phyloP scores from a whole-genome alignment of 352 stramenopile species.

The Pilasporangium apinafurcum region DNA sequence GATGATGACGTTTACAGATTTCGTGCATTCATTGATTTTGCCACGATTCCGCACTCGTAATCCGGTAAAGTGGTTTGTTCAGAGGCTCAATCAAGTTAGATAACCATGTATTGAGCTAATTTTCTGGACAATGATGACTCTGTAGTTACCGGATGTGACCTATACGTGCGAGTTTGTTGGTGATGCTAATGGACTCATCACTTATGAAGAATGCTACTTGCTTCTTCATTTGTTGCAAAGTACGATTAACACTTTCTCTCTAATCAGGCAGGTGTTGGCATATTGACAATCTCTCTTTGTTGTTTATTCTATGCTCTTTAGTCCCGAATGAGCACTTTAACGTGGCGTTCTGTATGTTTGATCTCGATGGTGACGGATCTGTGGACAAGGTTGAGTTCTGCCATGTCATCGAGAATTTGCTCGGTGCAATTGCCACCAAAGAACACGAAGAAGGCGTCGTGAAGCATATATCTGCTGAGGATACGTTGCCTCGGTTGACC shows the following conservation, averaged over 20 bases:
- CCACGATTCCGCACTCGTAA: constrained; percentile 56
- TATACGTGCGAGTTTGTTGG: constrained; percentile 75
- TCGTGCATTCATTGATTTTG: constrained; percentile 68
- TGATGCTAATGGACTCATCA: constrained; percentile 62
- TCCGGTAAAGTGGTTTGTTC: constrained; percentile 40
- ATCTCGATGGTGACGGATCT: constrained; percentile 63
- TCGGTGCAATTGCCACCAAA: constrained; percentile 27
- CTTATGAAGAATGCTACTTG: constrained; percentile 77
- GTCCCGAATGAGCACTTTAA: constrained; percentile 74
- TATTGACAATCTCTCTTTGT: not conserved
- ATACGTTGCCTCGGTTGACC: constrained; percentile 43
- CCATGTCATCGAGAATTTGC: constrained; percentile 60
- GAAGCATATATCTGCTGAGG: constrained; percentile 1
- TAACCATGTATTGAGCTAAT: too few species aligned
- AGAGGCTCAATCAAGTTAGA: too few species aligned
- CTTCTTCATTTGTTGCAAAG: constrained; percentile 74
- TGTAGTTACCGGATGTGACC: constrained; percentile 40
- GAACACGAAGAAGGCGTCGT: constrained; percentile 7
- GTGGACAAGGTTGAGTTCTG: constrained; percentile 75
- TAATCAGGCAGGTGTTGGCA: not conserved
- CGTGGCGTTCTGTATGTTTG: constrained; percentile 78
- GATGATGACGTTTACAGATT: constrained; percentile 80
- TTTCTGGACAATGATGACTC: too few species aligned
- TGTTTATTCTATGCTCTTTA: constrained; percentile 10
- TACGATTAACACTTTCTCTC: constrained; percentile 12